A percentile compares a stretch with the other conserved stretches of the same genome.
Conservation (phyloP, 1,284 basidiomycete species). For the Neonothopanus nambi region DNA sequence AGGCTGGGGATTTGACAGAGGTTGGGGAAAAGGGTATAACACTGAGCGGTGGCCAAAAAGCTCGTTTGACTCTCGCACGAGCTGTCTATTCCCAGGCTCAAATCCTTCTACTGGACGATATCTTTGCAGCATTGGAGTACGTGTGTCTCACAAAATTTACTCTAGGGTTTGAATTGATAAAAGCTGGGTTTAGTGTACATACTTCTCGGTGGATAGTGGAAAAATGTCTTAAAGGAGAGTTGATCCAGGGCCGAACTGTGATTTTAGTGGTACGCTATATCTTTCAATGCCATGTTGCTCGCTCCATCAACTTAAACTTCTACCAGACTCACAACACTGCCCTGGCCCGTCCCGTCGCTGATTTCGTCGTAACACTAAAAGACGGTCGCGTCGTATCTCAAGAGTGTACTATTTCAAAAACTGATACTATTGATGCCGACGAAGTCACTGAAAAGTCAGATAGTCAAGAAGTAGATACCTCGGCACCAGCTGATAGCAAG, state of each 20-base stretch:
- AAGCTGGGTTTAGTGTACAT: slow-evolving; percentile 48
- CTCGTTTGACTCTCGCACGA: slow-evolving; percentile 70
- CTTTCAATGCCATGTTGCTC: background rate
- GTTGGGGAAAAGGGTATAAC: slow-evolving; percentile 58
- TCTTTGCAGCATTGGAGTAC: slow-evolving; percentile 54
- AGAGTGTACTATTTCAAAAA: slow-evolving; percentile 36
- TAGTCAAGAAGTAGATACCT: slow-evolving; percentile 17
- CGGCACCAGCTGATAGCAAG: slow-evolving; percentile 18
- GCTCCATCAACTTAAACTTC: slow-evolving; percentile 3
- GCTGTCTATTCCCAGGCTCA: slow-evolving; percentile 66
- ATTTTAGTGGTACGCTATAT: slow-evolving; percentile 58
- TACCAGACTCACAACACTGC: slow-evolving; percentile 71
- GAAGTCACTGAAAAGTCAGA: background rate
- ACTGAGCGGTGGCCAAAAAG: slow-evolving; percentile 74
- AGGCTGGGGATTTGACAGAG: slow-evolving; percentile 57
- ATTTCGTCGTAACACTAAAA: slow-evolving; percentile 61
- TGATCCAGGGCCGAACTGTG: slow-evolving; percentile 47
- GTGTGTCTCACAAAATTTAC: slow-evolving; percentile 5
- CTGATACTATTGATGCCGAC: slow-evolving; percentile 25
- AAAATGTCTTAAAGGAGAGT: slow-evolving; percentile 55
- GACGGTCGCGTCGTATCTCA: slow-evolving; percentile 46
- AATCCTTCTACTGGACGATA: slow-evolving; percentile 66
- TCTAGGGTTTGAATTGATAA: too few species aligned
- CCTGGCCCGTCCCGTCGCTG: slow-evolving; percentile 62
- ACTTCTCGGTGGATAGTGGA: slow-evolving; percentile 60